Evolutionary conservation across 225 moss, liverwort and hornwort species (phyloP), one percentile per base, ranked within the genome.

Genomic region (Straminergon stramineum): DNA sequence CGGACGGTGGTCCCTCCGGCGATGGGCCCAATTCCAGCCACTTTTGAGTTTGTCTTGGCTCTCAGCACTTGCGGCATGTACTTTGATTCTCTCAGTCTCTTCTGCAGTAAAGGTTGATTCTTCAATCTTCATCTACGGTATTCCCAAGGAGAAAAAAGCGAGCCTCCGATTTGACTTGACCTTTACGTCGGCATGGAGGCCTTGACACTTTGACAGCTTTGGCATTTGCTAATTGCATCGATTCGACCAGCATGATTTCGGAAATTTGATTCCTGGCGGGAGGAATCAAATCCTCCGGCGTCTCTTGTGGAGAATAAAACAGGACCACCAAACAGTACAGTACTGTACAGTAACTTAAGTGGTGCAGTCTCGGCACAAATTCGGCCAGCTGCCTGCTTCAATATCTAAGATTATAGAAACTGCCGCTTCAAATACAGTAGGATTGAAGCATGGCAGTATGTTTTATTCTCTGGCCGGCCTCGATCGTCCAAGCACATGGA

Each of bases 381-480:
- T 43, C 87, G 58, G 23, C 55, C 55, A 5, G 52, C 78, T 55
- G 79, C 56, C 56, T 45, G 6, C 27, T 67, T 35, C 37, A 20
- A 11, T 3, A 87, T 87, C 39, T 20, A 41, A 31, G 79, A 41
- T n/a, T n/a, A n/a, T 34, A 11, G 56, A 16, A 18, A 12, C 22
- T 43, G 74, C 30, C 45, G 75, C 80, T 81, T 51, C 81, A 71
- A 88, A 88, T 81, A 48, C 48, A 48, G 48, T 48, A 88, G 71
- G 65, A 75, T 48, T 3, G 75, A 80, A 5, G 57, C 58, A 39
- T 12, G 37, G 57, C 79, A 56, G n/a, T 27, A 82, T 73, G 82
- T 74, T 88, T 88, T 88, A 31, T 82, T 88, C 82, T 88, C 88
- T 88, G 88, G 82, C 88, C 74, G 88, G 82, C 88, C 74, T 13